Base-by-base conservation (phyloP, 257 asterid species). In the Mentha longifolia region DNA sequence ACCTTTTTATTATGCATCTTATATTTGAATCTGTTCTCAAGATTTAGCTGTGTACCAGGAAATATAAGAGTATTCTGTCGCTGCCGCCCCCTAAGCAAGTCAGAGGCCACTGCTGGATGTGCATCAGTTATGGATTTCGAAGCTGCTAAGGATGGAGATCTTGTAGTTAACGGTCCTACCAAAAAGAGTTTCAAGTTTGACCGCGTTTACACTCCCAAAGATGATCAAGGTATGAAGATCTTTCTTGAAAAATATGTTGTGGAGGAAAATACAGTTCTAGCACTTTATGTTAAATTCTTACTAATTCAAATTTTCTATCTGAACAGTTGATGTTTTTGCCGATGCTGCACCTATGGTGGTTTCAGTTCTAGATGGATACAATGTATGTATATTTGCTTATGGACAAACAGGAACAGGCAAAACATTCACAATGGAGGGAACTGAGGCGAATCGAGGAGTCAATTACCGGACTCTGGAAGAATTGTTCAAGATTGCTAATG, bases 381-480 rank as follows among this genome's bases (percentile, higher is more conserved):
- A 95, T 61, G 98, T 95, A 16, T 95, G 99, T 65, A 92, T 95
- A 71, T 95, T 95, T 82, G 99, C 99, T 41, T 95, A 92, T 65
- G 99, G 99, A 22, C 99, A 95, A 79, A 92, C 99, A 1, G 99
- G 99, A 76, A 95, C 99, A 5, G 99, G 99, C 57, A 95, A 95
- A 74, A 92, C 99, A 47, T 95, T 92, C 83, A 95, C 99, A 61
- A 95, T 95, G 99, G 99, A 95, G 84, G 99, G 99, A 20, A 89
- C 92, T 15, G 85, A 84, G 73, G 83, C 62, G 51, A 85, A 88
- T 60, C 84, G 99, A 42, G 99, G 99, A 72, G 99, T 95, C 80
- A 95, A 95, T 75, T 95, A 92, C 71, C 80, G 98, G 76, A 95
- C 99, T 11, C 79, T 95, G 8, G 92, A 95, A 81, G 97, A 92